Conservation (phyloP, 2,329 filamentous ascomycete species). For the Hypoxylon sp. region DNA sequence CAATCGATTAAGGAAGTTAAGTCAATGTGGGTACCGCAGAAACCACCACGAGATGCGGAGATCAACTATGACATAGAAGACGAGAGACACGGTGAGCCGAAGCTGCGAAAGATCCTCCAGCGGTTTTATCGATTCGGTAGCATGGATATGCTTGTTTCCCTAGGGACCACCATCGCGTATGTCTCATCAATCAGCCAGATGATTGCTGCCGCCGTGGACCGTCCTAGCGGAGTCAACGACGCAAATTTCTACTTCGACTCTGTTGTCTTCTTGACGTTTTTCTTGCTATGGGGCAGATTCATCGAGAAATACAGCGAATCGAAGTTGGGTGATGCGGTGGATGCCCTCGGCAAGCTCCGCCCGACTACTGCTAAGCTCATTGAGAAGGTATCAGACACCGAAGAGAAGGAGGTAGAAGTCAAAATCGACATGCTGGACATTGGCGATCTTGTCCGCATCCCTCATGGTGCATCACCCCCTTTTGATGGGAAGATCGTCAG, state of each 20-base stretch:
- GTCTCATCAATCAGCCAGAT: slow-evolving; percentile 85
- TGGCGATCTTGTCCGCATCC: slow-evolving; percentile 81
- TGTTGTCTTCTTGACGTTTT: slow-evolving; percentile 91
- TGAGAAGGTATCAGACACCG: slow-evolving; percentile 58
- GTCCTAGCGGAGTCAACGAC: slow-evolving; percentile 59
- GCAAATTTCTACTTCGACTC: slow-evolving; percentile 87
- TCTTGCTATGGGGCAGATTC: slow-evolving; percentile 80
- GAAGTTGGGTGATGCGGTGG: slow-evolving; percentile 88
- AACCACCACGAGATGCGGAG: slow-evolving; percentile 57
- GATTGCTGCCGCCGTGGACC: slow-evolving; percentile 70
- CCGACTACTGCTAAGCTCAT: slow-evolving; percentile 83
- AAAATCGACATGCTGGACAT: slow-evolving; percentile 80
- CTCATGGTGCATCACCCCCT: slow-evolving; percentile 85
- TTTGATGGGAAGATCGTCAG: slow-evolving; percentile 80
- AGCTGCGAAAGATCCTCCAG: slow-evolving; percentile 65
- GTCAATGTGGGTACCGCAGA: slow-evolving; percentile 82
- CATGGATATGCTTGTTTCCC: slow-evolving; percentile 94
- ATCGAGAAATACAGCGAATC: slow-evolving; percentile 94
- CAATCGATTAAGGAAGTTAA: slow-evolving; percentile 84
- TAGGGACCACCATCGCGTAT: slow-evolving; percentile 91
- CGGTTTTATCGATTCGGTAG: slow-evolving; percentile 94
- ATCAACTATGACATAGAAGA: slow-evolving; percentile 3
- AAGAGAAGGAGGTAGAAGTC: slow-evolving; percentile 59
- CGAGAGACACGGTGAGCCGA: slow-evolving; percentile 65
- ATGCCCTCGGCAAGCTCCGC: slow-evolving; percentile 81